These are phyloP conservation scores for Eucalyptus leucophloia DNA, from an alignment of 345 rosid genomes.

Conservation along the genomic window DNA sequence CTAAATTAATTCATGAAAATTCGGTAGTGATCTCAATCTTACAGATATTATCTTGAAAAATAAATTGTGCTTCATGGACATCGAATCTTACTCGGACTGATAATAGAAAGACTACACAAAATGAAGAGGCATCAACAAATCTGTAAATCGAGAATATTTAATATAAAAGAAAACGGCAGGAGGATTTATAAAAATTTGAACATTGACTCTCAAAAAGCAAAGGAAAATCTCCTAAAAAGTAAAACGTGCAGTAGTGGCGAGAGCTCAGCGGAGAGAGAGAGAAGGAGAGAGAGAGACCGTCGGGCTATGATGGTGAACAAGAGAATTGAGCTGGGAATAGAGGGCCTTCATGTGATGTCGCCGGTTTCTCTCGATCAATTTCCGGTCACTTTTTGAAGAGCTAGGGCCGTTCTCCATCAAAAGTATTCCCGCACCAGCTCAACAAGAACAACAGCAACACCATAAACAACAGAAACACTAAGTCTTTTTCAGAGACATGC, in stretches of 20 bases:
- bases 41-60: neutral
- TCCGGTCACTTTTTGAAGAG: slow-evolving; percentile 25
- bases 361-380: slow-evolving; percentile 20
- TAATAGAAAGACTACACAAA: neutral
- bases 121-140: neutral
- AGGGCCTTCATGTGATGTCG: slow-evolving; percentile 29
- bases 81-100: neutral
- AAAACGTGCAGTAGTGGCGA: neutral
- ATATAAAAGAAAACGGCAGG: neutral
- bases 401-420: slow-evolving; percentile 20
- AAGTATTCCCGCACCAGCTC: neutral
- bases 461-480: neutral
- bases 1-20: slow-evolving; percentile 8
- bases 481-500: neutral
- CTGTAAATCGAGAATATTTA: neutral
- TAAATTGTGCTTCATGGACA: neutral
- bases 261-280: neutral
- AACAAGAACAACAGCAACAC: neutral
- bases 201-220: neutral
- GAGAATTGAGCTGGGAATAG: slow-evolving; percentile 31
- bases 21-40: neutral
- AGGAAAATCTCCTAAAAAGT: neutral
- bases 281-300: slow-evolving; percentile 15
- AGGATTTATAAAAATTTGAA: neutral
- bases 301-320: slow-evolving; percentile 21